Evolutionary conservation across 495 filamentous ascomycete species (phyloP).

Genomic region (Trichoderma gamsii): DNA sequence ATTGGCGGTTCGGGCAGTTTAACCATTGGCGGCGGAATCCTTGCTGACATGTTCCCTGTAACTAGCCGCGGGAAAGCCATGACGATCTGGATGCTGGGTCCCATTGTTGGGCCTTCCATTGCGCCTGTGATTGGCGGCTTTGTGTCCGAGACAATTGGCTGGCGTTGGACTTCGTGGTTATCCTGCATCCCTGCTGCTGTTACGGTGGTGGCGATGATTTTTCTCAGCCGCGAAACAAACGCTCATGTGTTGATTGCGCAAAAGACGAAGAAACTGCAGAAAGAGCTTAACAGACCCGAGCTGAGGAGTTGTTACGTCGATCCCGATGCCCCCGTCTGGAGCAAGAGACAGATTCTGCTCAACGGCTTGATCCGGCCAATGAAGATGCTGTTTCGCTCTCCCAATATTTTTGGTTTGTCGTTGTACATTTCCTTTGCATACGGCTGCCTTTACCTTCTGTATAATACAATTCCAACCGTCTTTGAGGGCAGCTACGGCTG

Average conservation of each 20-base stretch:
- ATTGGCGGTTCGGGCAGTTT: slow-evolving; percentile 46
- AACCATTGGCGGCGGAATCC: slow-evolving; percentile 44
- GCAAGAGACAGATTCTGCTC: slow-evolving; percentile 24
- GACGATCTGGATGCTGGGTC: slow-evolving; percentile 46
- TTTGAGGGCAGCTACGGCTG: slow-evolving; percentile 48
- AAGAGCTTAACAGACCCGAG: slow-evolving; percentile 29
- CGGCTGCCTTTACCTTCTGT: slow-evolving; percentile 69
- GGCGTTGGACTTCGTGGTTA: slow-evolving; percentile 58
- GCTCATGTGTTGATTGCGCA: slow-evolving; percentile 44
- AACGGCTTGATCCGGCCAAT: slow-evolving; percentile 44
- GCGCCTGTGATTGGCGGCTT: slow-evolving; percentile 47
- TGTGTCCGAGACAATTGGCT: slow-evolving; percentile 44
- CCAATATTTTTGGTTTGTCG: slow-evolving; percentile 63
- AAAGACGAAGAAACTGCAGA: slow-evolving; percentile 37
- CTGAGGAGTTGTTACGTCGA: slow-evolving; percentile 31
- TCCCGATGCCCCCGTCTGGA: slow-evolving; percentile 18
- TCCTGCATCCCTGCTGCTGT: slow-evolving; percentile 42
- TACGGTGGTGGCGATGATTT: slow-evolving; percentile 36
- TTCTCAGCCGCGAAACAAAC: slow-evolving; percentile 47
- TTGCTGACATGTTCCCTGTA: slow-evolving; percentile 45
- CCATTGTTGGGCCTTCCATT: slow-evolving; percentile 48
- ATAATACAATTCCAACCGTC: slow-evolving; percentile 59
- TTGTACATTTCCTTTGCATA: slow-evolving; percentile 71
- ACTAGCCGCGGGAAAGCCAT: slow-evolving; percentile 41
- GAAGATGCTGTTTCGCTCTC: slow-evolving; percentile 52